These are phyloP conservation scores for Candida ipomoeae DNA, from an alignment of 805 yeast species.

Conservation along the genomic window DNA sequence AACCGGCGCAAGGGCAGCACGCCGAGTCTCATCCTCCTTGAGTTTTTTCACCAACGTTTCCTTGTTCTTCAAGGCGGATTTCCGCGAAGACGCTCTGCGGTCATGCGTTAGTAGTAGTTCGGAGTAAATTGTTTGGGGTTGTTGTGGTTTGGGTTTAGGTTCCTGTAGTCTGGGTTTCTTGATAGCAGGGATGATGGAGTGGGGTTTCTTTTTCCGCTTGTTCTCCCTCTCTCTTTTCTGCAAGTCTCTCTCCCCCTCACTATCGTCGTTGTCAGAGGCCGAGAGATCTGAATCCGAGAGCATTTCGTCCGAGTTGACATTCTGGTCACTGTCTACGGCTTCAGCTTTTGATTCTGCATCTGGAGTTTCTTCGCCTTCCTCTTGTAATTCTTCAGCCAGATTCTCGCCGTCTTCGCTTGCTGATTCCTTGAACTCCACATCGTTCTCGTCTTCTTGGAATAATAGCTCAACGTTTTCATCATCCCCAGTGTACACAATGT, in stretches of 20 bases:
- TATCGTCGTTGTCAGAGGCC: conserved; percentile 54
- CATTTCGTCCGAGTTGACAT: conserved; percentile 44
- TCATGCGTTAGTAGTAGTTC: conserved; percentile 48
- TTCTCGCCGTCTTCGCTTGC: conserved; percentile 18
- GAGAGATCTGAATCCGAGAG: conserved; percentile 53
- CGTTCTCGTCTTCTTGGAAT: conserved; percentile 52
- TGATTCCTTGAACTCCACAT: conserved; percentile 24
- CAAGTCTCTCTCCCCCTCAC: conserved; percentile 65
- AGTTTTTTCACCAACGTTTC: conserved; percentile 71
- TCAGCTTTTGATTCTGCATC: conserved; percentile 1
- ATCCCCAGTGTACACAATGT: conserved; percentile 46
- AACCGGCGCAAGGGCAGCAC: conserved; percentile 44
- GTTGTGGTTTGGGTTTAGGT: conserved; percentile 29
- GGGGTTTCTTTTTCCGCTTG: conserved; percentile 25
- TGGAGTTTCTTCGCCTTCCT: conserved; percentile 17
- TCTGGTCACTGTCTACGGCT: conserved; percentile 15
- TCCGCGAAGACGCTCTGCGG: conserved; percentile 73
- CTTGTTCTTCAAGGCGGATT: conserved; percentile 72
- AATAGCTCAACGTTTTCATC: conserved; percentile 71
- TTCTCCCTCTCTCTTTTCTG: conserved; percentile 40
- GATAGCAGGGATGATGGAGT: conserved; percentile 27
- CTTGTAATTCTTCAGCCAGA: conserved; percentile 26
- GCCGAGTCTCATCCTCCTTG: conserved; percentile 60
- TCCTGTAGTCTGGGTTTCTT: conserved; percentile 26
- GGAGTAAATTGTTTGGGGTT: conserved; percentile 28